These are phyloP conservation scores for Seminavis robusta DNA, from an alignment of 108 stramenopile species.

Conservation along the genomic window DNA sequence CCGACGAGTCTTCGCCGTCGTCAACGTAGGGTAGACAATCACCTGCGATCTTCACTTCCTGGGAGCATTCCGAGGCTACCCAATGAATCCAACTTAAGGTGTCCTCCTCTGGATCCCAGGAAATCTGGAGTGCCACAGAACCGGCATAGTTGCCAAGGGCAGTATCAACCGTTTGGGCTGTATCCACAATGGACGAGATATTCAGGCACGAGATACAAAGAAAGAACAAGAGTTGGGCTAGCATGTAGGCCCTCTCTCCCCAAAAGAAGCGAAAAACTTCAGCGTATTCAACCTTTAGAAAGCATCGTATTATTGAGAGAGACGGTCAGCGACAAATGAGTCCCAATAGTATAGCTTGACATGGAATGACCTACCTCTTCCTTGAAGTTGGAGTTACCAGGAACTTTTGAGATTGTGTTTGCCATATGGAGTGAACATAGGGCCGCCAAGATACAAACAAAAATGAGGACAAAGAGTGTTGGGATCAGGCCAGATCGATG, in stretches of 20 bases:
- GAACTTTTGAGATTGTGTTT: conserved; percentile 53
- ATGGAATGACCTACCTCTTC: conserved; percentile 26
- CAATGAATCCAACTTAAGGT: conserved; percentile 22
- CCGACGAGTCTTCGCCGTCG: conserved; percentile 15
- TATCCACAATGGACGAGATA: conserved; percentile 53
- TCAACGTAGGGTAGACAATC: conserved; percentile 41
- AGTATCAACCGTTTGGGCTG: conserved; percentile 50
- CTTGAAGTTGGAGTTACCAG: conserved; percentile 34
- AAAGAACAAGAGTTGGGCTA: conserved; percentile 46
- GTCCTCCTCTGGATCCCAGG: neutral
- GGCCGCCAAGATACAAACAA: conserved; percentile 48
- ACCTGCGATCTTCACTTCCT: conserved; percentile 19
- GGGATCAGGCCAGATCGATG: conserved; percentile 69
- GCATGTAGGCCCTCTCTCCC: conserved; percentile 32
- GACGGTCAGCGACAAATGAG: too few relatives aligned
- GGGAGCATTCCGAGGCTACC: conserved; percentile 23
- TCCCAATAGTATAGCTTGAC: too few relatives aligned
- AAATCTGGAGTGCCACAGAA: conserved; percentile 18
- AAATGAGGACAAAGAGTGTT: conserved; percentile 28
- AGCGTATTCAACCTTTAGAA: conserved; percentile 34
- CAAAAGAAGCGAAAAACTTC: conserved; percentile 45
- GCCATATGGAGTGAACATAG: conserved; percentile 61
- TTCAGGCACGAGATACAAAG: conserved; percentile 46
- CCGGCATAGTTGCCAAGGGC: conserved; percentile 32
- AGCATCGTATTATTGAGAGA: neutral